These are phyloP conservation scores for Crotalaria pallida DNA, from an alignment of 306 rosid species.

Conservation along the genomic window DNA sequence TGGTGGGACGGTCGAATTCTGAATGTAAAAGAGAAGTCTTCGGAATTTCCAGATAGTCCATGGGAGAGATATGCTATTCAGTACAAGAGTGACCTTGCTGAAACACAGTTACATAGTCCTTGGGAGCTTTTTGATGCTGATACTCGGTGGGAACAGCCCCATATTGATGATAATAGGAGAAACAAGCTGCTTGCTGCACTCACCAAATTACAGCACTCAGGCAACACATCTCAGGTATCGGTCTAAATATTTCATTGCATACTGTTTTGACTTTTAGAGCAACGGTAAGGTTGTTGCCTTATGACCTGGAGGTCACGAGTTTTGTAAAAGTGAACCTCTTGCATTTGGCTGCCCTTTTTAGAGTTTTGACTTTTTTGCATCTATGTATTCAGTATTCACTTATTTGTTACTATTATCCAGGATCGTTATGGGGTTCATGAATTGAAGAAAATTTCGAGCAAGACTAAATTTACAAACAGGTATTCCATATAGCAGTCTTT, in stretches of 20 bases:
- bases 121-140: slow-evolving; percentile 91
- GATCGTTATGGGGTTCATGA: slow-evolving; percentile 72
- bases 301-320: too few species aligned
- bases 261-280: neutral
- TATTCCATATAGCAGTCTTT: slow-evolving; percentile 23
- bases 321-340: too few species aligned
- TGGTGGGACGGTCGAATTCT: slow-evolving; percentile 95
- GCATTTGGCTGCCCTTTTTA: neutral
- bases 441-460: slow-evolving; percentile 53
- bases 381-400: too few species aligned
- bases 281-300: too few species aligned
- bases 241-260: neutral
- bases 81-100: slow-evolving; percentile 70
- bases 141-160: slow-evolving; percentile 76
- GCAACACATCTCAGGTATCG: slow-evolving; percentile 60
- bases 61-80: slow-evolving; percentile 81
- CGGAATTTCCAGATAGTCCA: slow-evolving; percentile 83
- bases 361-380: neutral
- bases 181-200: slow-evolving; percentile 50
- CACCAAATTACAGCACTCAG: slow-evolving; percentile 49
- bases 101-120: slow-evolving; percentile 80
- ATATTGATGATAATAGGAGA: slow-evolving; percentile 49
- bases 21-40: slow-evolving; percentile 53
- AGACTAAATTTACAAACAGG: slow-evolving; percentile 70
- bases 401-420: slow-evolving; percentile 41